These are phyloP conservation scores for Ceratocystiopsis sp. DNA, from an alignment of 2,329 filamentous ascomycete genomes.

Conservation along the genomic window DNA sequence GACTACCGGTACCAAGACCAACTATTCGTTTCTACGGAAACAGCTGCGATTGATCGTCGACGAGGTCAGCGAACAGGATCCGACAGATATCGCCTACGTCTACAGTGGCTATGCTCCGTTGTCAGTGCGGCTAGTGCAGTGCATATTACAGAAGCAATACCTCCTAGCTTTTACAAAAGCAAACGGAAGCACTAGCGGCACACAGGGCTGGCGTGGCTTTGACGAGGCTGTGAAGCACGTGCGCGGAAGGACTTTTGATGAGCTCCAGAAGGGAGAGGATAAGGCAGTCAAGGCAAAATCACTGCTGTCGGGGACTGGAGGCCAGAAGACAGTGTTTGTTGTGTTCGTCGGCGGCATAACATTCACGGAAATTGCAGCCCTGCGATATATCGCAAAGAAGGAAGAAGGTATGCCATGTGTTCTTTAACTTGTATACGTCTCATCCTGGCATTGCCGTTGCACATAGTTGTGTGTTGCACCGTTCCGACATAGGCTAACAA, in stretches of 20 bases:
- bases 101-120: conserved; percentile 95
- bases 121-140: conserved; percentile 80
- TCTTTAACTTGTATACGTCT: neutral
- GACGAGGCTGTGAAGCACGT: conserved; percentile 83
- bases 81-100: conserved; percentile 91
- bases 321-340: conserved; percentile 79
- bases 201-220: conserved; percentile 81
- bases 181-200: conserved; percentile 30
- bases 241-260: conserved; percentile 76
- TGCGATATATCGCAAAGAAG: conserved; percentile 76
- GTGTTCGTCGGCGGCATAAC: conserved; percentile 96
- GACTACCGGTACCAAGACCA: conserved; percentile 52
- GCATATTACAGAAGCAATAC: conserved; percentile 79
- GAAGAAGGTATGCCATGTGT: conserved; percentile 42
- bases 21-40: conserved; percentile 79
- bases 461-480: neutral
- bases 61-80: conserved; percentile 88
- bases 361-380: conserved; percentile 85
- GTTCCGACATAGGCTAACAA: neutral
- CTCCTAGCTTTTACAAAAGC: conserved; percentile 53
- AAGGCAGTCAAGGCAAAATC: conserved; percentile 78
- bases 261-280: conserved; percentile 81
- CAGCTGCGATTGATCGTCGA: conserved; percentile 80
- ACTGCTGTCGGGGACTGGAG: conserved; percentile 57
- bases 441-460: neutral